Evolutionary conservation across 202 grass and related monocot species (phyloP), one percentile per base, ranked within the genome.

Genomic region (Schoenoplectus triqueter): DNA sequence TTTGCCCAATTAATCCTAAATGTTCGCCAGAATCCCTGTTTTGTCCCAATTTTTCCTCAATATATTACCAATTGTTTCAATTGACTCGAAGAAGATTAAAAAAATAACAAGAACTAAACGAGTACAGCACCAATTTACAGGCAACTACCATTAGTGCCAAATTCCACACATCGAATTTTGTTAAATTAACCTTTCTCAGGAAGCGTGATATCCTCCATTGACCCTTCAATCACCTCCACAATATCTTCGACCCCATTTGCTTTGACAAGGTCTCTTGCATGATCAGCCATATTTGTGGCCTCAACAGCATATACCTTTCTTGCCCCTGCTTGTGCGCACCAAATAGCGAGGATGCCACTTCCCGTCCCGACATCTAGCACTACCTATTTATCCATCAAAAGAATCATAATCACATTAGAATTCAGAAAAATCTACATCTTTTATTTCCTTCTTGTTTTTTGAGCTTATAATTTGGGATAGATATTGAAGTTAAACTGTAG

Each of bases 301-400:
- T 99, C 96, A 4, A 99, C 91, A 40, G 93, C 96, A 52, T 96
- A 99, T 14, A 99, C 96, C 90, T 94, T 99, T 89, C 79, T 87
- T 63, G 96, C 96, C 20, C 96, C 96, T 13, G 93, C 96, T 84
- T 96, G 91, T 1, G 93, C 96, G 51, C 91, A 94, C 96, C 93
- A 99, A 86, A 99, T 96, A 13, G 96, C 96, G 1, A 99, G 93
- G 60, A 99, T 99, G 31, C 96, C 96, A 78, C 96, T 99, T 52
- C 96, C 96, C 1, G 96, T 99, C 73, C 96, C 96, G 0, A 99
- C 96, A 42, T 99, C 96, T 80, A 99, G 83, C 40, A 99, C 93
- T 19, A 88, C 91, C 96, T 99, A 15, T 79, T 79, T 60, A 18
- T 55, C 48, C 3, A 39, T 22, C 10, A 75, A 75, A 74, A 75